These are phyloP conservation scores for Ceratopteris richardii DNA, from an alignment of 75 land plant genomes.

Conservation along the genomic window DNA sequence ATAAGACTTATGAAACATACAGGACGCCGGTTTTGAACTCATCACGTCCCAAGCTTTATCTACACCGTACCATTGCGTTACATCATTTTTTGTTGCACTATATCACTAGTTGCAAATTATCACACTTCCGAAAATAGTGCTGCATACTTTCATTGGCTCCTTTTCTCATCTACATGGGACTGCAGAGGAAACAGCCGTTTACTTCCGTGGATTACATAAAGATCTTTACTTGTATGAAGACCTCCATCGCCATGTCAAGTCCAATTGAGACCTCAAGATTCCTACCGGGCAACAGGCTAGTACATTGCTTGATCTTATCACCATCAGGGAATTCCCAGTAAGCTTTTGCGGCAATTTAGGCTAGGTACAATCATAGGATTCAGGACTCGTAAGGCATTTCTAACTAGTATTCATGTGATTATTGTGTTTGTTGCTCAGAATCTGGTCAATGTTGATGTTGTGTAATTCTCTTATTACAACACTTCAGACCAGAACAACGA, in stretches of 20 bases:
- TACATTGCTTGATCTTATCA: conserved; percentile 83
- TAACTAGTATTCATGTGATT: conserved; percentile 78
- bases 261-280: conserved; percentile 11
- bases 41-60: no score
- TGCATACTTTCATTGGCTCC: conserved; percentile 80
- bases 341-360: conserved; percentile 59
- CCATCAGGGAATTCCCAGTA: conserved; percentile 78
- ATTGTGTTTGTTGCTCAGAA: conserved; percentile 87
- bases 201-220: conserved; percentile 75
- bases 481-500: no score
- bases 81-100: no score
- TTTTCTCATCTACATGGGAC: conserved; percentile 50
- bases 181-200: conserved; percentile 74
- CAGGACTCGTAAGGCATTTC: conserved; percentile 48
- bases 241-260: conserved; percentile 28
- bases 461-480: conserved; percentile 86
- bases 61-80: no score
- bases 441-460: conserved; percentile 97
- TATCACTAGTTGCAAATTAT: conserved; percentile 69
- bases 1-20: no score
- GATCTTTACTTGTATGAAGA: conserved; percentile 35
- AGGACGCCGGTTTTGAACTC: no score
- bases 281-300: conserved; percentile 67
- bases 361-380: conserved; percentile 83
- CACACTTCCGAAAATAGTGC: conserved; percentile 64